Conservation (phyloP, 2,329 filamentous ascomycete genomes). For the Aspergillus quadrilineatus region DNA sequence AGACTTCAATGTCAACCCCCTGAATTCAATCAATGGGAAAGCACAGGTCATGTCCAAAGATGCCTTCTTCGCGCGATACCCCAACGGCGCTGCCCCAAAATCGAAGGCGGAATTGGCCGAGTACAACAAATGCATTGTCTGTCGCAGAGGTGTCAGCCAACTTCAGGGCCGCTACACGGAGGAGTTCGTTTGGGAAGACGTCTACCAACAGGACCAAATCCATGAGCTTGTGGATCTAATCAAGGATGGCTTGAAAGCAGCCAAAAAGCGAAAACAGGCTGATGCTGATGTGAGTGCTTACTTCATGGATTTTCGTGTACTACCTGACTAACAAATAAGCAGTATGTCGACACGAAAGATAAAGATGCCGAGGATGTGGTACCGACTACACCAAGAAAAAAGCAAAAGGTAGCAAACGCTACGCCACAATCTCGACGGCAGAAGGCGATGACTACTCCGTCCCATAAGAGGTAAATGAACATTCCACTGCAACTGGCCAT, state of each 20-base stretch:
- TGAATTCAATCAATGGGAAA: conserved; percentile 87
- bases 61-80: conserved; percentile 67
- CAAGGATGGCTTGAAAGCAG: conserved; percentile 63
- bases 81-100: conserved; percentile 71
- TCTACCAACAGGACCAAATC: conserved; percentile 69
- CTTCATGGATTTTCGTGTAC: not conserved
- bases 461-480: conserved; percentile 57
- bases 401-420: conserved; percentile 50
- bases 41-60: conserved; percentile 74
- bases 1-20: conserved; percentile 80
- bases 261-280: conserved; percentile 53
- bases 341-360: conserved; percentile 42
- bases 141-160: conserved; percentile 83
- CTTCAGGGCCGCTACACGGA: conserved; percentile 87
- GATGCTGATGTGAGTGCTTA: conserved; percentile 38
- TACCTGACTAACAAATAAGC: conserved; percentile 2
- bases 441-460: conserved; percentile 58
- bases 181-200: conserved; percentile 87
- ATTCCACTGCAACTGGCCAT: not conserved
- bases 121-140: conserved; percentile 84
- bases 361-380: conserved; percentile 31
- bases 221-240: conserved; percentile 66
- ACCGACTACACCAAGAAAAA: conserved; percentile 57
- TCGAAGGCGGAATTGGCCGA: conserved; percentile 61
- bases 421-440: conserved; percentile 45